phyloP scores from a whole-genome alignment of 805 yeast species.

The Priceomyces medius region DNA sequence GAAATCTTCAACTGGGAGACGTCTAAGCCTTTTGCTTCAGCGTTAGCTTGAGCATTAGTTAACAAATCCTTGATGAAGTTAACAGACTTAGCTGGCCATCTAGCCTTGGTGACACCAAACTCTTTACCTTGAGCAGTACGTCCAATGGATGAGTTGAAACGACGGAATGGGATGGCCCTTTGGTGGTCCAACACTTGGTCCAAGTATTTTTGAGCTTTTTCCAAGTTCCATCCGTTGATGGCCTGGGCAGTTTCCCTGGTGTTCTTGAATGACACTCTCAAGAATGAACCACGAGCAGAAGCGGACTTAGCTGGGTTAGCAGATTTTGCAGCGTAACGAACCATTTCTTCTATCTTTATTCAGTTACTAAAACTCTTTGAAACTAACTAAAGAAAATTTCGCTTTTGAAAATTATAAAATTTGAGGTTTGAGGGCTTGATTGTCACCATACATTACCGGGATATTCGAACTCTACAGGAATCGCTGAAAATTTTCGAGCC shows the following conservation, averaged over 20 bases:
- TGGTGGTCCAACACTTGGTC: slow-evolving; percentile 95
- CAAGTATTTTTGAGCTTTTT: slow-evolving; percentile 93
- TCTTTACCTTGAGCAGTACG: slow-evolving; percentile 99
- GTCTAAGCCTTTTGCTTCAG: slow-evolving; percentile 98
- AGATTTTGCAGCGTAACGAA: slow-evolving; percentile 99
- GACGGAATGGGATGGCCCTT: slow-evolving; percentile 99
- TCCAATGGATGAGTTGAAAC: slow-evolving; percentile 94
- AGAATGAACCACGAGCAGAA: slow-evolving; percentile 98
- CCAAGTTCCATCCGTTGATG: slow-evolving; percentile 95
- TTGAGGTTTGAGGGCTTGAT: slow-evolving; percentile 1
- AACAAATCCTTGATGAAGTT: slow-evolving; percentile 91
- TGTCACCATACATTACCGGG: background rate
- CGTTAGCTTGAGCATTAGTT: slow-evolving; percentile 97
- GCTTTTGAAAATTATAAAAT: slow-evolving; percentile 1
- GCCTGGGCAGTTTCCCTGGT: slow-evolving; percentile 99
- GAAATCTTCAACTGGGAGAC: slow-evolving; percentile 88
- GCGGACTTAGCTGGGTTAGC: slow-evolving; percentile 99
- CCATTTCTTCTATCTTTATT: slow-evolving; percentile 54
- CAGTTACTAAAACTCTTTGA: slow-evolving; percentile 6
- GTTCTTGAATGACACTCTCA: slow-evolving; percentile 99
- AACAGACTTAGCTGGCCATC: slow-evolving; percentile 99
- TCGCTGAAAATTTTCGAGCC: slow-evolving; percentile 1
- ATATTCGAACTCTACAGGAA: background rate
- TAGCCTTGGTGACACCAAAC: slow-evolving; percentile 99
- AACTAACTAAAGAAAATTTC: slow-evolving; percentile 1